Percentiles rank a stretch among this genome's conserved stretches.
Conservation (phyloP, 2,329 filamentous ascomycete species). For the Aspergillus viridinutans region DNA sequence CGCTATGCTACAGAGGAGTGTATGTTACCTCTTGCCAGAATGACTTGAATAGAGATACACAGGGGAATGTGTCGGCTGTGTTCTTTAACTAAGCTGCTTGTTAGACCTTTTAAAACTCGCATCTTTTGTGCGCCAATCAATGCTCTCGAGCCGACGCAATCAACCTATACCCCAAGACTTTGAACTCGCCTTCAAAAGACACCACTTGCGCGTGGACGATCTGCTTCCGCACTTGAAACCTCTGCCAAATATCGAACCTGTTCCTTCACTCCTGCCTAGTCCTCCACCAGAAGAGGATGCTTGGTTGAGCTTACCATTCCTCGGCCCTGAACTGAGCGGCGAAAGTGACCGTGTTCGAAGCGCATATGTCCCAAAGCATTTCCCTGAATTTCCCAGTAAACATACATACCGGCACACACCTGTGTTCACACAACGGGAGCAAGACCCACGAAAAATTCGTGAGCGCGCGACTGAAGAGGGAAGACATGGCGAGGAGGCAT, state of each 20-base stretch:
- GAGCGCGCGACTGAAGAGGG: constrained; percentile 64
- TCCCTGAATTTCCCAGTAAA: constrained; percentile 59
- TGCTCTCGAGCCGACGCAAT: constrained; percentile 53
- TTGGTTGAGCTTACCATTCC: constrained; percentile 38
- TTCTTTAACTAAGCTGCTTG: constrained; percentile 17
- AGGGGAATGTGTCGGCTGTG: background rate
- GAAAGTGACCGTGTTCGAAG: constrained; percentile 44
- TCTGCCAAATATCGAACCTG: constrained; percentile 15
- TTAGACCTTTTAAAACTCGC: constrained; percentile 54
- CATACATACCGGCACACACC: constrained; percentile 61
- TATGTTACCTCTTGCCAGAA: constrained; percentile 35
- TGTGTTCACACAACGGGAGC: constrained; percentile 56
- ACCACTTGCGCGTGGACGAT: constrained; percentile 27
- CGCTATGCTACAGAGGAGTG: constrained; percentile 55
- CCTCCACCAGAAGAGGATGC: constrained; percentile 39
- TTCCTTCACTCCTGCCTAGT: constrained; percentile 32
- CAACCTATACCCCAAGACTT: constrained; percentile 58
- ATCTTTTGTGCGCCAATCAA: constrained; percentile 52
- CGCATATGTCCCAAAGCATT: constrained; percentile 56
- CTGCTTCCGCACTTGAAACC: constrained; percentile 33
- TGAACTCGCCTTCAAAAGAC: constrained; percentile 40
- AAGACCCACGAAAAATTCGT: constrained; percentile 55
- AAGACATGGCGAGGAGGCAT: constrained; percentile 60
- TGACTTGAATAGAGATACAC: background rate
- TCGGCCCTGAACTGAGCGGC: constrained; percentile 50